Conservation (phyloP, 1,139 yeast species). For the Nakaseomyces kungkrabaensis region DNA sequence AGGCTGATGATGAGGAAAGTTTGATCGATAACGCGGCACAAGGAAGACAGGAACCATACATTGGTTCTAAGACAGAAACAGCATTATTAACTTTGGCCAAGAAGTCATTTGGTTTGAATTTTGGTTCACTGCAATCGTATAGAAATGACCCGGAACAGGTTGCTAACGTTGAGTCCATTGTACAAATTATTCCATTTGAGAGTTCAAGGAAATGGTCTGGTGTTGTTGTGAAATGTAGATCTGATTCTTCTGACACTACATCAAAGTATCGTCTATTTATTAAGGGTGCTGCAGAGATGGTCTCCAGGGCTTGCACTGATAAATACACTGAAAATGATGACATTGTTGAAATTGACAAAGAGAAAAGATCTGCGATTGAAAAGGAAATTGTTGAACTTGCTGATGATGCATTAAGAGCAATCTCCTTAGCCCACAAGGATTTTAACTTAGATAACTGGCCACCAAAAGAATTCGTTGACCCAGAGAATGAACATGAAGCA, state of each 20-base stretch:
- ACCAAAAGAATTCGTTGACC: slow-evolving; percentile 37
- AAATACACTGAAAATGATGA: slow-evolving; percentile 30
- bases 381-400: slow-evolving; percentile 57
- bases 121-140: slow-evolving; percentile 32
- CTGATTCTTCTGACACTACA: slow-evolving; percentile 15
- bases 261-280: slow-evolving; percentile 51
- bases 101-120: slow-evolving; percentile 40
- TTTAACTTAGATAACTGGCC: slow-evolving; percentile 55
- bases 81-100: slow-evolving; percentile 69
- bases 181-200: slow-evolving; percentile 81
- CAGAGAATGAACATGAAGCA: slow-evolving; percentile 33
- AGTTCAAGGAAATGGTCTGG: slow-evolving; percentile 92
- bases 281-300: slow-evolving; percentile 93
- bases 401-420: slow-evolving; percentile 69
- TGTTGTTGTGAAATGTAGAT: slow-evolving; percentile 42
- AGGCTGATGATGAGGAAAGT: slow-evolving; percentile 13
- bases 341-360: slow-evolving; percentile 21
- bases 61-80: slow-evolving; percentile 92
- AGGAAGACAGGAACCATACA: slow-evolving; percentile 44
- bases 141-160: slow-evolving; percentile 29
- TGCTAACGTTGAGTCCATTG: slow-evolving; percentile 34
- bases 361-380: slow-evolving; percentile 27
- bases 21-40: slow-evolving; percentile 12
- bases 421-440: slow-evolving; percentile 74
- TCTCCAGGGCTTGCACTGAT: slow-evolving; percentile 50